These are phyloP conservation scores for Vanderwaltozyma verrucispora DNA, from an alignment of 805 yeast genomes.

Conservation along the genomic window DNA sequence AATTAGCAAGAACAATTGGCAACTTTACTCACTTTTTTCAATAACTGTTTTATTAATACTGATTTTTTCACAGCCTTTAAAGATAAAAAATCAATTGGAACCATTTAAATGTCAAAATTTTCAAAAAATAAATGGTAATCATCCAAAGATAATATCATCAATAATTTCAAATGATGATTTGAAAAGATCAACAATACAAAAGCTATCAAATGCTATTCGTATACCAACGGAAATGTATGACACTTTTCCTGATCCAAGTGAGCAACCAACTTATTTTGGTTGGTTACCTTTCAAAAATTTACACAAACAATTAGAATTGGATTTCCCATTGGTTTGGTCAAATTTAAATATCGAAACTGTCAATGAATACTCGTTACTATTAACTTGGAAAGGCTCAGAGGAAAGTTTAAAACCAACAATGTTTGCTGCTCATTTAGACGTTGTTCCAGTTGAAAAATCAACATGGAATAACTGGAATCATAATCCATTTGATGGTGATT, in stretches of 20 bases:
- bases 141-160: not conserved
- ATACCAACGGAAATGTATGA: constrained; percentile 60
- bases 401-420: constrained; percentile 48
- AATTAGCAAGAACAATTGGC: too few species aligned
- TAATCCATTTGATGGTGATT: constrained; percentile 58
- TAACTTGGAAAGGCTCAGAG: constrained; percentile 53
- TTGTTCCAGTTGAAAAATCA: constrained; percentile 64
- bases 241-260: constrained; percentile 28
- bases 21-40: too few species aligned
- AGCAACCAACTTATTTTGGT: constrained; percentile 14
- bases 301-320: constrained; percentile 41
- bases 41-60: too few species aligned
- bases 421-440: constrained; percentile 76
- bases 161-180: not conserved
- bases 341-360: constrained; percentile 42
- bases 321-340: constrained; percentile 47
- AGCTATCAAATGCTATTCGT: constrained; percentile 48
- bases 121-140: not conserved
- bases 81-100: not conserved
- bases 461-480: constrained; percentile 52
- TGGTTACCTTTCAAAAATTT: constrained; percentile 42
- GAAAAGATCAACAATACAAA: constrained; percentile 29
- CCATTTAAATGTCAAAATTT: not conserved
- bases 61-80: too few species aligned
- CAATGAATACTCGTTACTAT: constrained; percentile 55